phyloP scores from a whole-genome alignment of 2,329 filamentous ascomycete species.

The Apiospora pterosperma region DNA sequence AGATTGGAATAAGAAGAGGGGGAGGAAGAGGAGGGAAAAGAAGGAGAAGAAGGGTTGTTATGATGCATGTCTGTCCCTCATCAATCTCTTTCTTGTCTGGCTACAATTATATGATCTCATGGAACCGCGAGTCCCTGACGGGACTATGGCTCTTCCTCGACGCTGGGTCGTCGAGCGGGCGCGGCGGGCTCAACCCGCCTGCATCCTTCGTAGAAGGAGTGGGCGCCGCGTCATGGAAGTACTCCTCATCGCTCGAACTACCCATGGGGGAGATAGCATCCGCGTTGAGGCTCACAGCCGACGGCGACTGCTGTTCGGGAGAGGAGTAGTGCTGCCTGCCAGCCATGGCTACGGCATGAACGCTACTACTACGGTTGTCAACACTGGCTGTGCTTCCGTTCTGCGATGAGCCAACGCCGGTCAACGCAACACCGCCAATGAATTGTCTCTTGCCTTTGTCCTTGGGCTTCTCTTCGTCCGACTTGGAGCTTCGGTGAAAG shows the following conservation, averaged over 20 bases:
- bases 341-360: slow-evolving; percentile 45
- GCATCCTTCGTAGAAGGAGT: slow-evolving; percentile 24
- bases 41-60: neutral
- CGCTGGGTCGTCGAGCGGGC: slow-evolving; percentile 29
- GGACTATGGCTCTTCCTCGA: slow-evolving; percentile 46
- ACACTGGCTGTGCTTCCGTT: slow-evolving; percentile 43
- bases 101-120: slow-evolving; percentile 45
- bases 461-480: slow-evolving; percentile 15
- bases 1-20: too few relatives aligned
- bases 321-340: slow-evolving; percentile 29
- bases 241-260: slow-evolving; percentile 31
- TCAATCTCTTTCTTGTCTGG: too few relatives aligned
- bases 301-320: slow-evolving; percentile 15
- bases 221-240: neutral
- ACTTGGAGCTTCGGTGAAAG: slow-evolving; percentile 42
- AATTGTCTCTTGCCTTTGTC: slow-evolving; percentile 37
- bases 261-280: slow-evolving; percentile 22
- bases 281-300: slow-evolving; percentile 19
- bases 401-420: slow-evolving; percentile 29
- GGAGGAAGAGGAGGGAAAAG: neutral
- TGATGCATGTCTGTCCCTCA: too few relatives aligned
- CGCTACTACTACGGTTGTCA: slow-evolving; percentile 34
- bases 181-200: slow-evolving; percentile 33
- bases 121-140: slow-evolving; percentile 55
- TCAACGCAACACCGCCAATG: slow-evolving; percentile 48